Base-by-base conservation (phyloP, 2,329 filamentous ascomycete species). In the Diatrype stigma region DNA sequence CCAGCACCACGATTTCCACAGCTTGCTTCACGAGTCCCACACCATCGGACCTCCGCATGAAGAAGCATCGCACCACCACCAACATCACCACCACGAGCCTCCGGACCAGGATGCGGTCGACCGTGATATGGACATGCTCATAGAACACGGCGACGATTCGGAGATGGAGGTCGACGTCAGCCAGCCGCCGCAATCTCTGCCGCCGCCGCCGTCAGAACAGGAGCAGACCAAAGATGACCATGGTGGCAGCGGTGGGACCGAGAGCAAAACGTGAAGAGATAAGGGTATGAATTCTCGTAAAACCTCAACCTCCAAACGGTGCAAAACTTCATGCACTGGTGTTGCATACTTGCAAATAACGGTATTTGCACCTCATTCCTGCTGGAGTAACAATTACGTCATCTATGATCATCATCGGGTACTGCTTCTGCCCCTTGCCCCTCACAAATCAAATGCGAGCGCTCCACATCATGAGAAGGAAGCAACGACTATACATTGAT, bases 21-120 rank as follows among this genome's bases (percentile, higher is more conserved):
- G 2, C 72, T 73, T 0, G 74, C 68, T 60, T n/a, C 63, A 57
- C 16, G 52, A 54, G 12, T 42, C 60, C 22, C 47, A 56, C 6
- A 8, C n/a, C 17, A 21, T 34, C 16, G 23, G 28, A 34, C 45
- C 45, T 10, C 23, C 42, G 38, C 47, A 47, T 17, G 35, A 42
- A 44, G 35, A 42, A 44, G 21, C 51, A 5, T 35, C 46, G 11
- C 17, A 19, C 2, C 50, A 55, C 4, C 52, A 50, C 11, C 38
- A 55, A 8, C 17, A 19, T 2, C 50, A 55, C 4, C 52, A 50
- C 11, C 38, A 55, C 44, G 55, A 60, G 17, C 45, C 55, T 14
- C 49, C 52, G 34, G 58, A 57, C n/a, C 54, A 59, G 37, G 60
- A 55, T 4, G 56, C 56, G 3, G 52, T 60, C 12, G 65, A 66